Base-by-base conservation (phyloP, 192 early-diverging fungal species). In the Linnemannia hyalina region DNA sequence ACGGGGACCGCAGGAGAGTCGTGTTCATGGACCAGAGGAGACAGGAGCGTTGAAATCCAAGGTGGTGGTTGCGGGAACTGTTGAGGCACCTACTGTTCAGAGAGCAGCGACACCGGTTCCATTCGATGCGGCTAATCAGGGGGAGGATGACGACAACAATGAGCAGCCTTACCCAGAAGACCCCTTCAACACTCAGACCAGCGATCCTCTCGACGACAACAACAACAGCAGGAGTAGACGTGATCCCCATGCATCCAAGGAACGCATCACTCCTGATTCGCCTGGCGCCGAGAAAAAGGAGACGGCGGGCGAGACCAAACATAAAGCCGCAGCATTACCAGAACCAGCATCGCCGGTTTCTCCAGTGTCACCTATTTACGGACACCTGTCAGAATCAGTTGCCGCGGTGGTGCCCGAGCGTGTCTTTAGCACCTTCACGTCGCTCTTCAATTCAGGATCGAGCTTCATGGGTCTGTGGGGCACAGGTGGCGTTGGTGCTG, bases 371-470 rank as follows among this genome's bases (percentile, higher is more conserved):
- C 52, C 22, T 26, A 13, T 38, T 2, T 38, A 55, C 8, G 38
- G 20, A 32, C 40, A 38, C 36, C 26, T 38, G 1, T 23, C 71
- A 22, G 46, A 29, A 46, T 20, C 18, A 20, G 60, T 46, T 11
- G 44, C n/a, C 20, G 52, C 68, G 11, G 71, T 35, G 23, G 36
- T 74, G 10, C 44, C 74, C 6, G 82, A 80, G 42, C 29, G 70
- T 20, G 70, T 78, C 5, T 68, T 80, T 22, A 46, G 68, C 0
- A 73, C 83, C 0, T 70, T 85, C 42, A 73, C 83, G 22, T 85
- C 83, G 22, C 10, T 85, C 35, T 80, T 80, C 29, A 80, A 85
- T 57, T 76, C 83, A 16, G 83, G 83, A 52, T 76, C 83, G 0
- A 85, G 78, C 54, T 23, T 85, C 22, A 79, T 85, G 69, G 83